These are phyloP conservation scores for Trichoderma citrinoviride DNA, from an alignment of 2,329 filamentous ascomycete genomes.

Conservation along the genomic window DNA sequence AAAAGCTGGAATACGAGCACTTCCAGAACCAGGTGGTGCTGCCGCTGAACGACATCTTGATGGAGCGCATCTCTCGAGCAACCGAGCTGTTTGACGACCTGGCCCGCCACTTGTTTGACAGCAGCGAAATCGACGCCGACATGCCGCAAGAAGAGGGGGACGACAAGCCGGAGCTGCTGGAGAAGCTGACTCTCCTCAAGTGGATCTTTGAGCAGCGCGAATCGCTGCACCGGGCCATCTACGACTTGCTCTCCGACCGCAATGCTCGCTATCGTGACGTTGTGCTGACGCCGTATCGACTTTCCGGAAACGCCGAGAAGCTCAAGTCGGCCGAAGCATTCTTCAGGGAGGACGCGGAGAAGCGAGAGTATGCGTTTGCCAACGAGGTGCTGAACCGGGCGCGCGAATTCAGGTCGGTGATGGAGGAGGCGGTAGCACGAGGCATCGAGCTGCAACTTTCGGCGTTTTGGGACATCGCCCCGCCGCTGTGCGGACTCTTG, in stretches of 20 bases:
- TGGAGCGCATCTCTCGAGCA: conserved; percentile 68
- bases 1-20: conserved; percentile 76
- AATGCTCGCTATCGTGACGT: conserved; percentile 85
- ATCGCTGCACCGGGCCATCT: conserved; percentile 77
- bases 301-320: conserved; percentile 75
- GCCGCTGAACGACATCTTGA: conserved; percentile 77
- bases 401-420: conserved; percentile 71
- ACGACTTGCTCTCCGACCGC: conserved; percentile 78
- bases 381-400: conserved; percentile 70
- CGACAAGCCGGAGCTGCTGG: conserved; percentile 87
- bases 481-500: conserved; percentile 71
- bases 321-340: conserved; percentile 75
- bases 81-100: conserved; percentile 76
- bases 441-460: conserved; percentile 90
- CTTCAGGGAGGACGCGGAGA: conserved; percentile 74
- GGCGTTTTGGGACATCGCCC: conserved; percentile 97
- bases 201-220: conserved; percentile 98
- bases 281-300: conserved; percentile 74
- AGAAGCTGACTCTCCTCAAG: conserved; percentile 91
- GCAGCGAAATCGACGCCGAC: conserved; percentile 64
- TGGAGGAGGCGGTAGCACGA: conserved; percentile 80
- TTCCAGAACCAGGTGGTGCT: conserved; percentile 83
- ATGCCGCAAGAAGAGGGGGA: conserved; percentile 93
- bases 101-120: conserved; percentile 67
- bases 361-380: conserved; percentile 68